Percentiles rank a stretch among this genome's conserved stretches.
These are phyloP conservation scores for Sphaerulina vaccinii DNA, from an alignment of 2,329 filamentous ascomycete species.

Conservation along the genomic window DNA sequence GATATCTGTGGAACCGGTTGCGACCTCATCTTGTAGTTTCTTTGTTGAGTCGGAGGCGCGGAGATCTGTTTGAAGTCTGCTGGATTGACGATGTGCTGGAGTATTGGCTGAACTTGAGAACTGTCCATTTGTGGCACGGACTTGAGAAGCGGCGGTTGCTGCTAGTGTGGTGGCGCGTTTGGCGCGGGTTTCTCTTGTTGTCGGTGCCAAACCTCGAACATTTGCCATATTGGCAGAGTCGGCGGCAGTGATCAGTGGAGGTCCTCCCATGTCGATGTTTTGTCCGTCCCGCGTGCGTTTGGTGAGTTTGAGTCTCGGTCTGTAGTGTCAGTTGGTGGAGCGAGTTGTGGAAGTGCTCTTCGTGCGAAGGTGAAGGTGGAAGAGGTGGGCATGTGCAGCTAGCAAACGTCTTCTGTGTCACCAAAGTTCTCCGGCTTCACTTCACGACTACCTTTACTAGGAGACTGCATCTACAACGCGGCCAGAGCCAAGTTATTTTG, in stretches of 20 bases:
- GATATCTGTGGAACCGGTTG: too few species aligned
- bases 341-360: not conserved
- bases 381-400: not conserved
- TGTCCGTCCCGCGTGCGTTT: too few species aligned
- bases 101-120: not conserved
- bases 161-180: conserved; percentile 1
- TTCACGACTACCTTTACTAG: not conserved
- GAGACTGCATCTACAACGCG: conserved; percentile 11
- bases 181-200: not conserved
- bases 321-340: not conserved
- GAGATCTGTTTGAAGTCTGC: conserved; percentile 1
- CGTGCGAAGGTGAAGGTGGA: not conserved
- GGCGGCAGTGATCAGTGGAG: not conserved
- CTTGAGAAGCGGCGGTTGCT: not conserved
- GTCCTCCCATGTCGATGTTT: too few species aligned
- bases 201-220: not conserved
- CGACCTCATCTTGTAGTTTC: too few species aligned
- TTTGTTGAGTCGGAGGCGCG: too few species aligned
- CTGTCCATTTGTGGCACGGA: not conserved
- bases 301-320: not conserved
- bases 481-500: conserved; percentile 43
- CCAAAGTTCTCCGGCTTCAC: not conserved
- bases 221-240: not conserved
- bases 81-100: not conserved
- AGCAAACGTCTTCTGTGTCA: not conserved